Conservation (phyloP, 495 filamentous ascomycete species). For the Hypoxylon rickii region DNA sequence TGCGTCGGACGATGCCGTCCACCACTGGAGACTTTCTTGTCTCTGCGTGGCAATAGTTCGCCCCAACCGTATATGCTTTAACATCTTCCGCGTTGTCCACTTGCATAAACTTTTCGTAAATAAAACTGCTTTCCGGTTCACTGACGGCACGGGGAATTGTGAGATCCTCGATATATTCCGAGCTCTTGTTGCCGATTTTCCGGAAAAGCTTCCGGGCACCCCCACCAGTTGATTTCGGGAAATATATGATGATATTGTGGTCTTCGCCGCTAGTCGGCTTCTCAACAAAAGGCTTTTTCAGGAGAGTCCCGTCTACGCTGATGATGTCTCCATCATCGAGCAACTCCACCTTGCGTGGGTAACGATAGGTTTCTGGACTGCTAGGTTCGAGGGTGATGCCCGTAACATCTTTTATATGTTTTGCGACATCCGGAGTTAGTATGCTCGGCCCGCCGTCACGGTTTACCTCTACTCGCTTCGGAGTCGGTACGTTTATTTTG, state of each 20-base stretch:
- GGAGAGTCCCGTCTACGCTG: constrained; percentile 76
- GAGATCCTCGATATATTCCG: constrained; percentile 81
- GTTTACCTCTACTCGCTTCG: constrained; percentile 88
- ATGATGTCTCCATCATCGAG: constrained; percentile 86
- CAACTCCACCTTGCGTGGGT: constrained; percentile 75
- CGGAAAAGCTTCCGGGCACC: constrained; percentile 92
- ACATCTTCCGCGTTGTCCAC: constrained; percentile 97
- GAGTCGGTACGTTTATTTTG: constrained; percentile 84
- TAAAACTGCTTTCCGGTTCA: constrained; percentile 77
- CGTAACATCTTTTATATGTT: constrained; percentile 76
- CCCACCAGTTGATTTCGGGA: constrained; percentile 79
- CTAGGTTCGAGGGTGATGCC: constrained; percentile 78
- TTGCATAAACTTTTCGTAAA: constrained; percentile 96
- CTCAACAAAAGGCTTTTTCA: constrained; percentile 96
- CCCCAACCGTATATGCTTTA: constrained; percentile 97
- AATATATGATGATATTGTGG: constrained; percentile 98
- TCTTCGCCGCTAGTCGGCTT: constrained; percentile 98
- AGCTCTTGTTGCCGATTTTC: constrained; percentile 98
- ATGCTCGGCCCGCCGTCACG: constrained; percentile 88
- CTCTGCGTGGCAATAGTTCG: constrained; percentile 93
- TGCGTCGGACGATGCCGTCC: constrained; percentile 91
- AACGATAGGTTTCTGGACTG: constrained; percentile 65
- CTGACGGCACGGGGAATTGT: constrained; percentile 76
- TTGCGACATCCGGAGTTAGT: constrained; percentile 73
- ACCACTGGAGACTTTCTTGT: constrained; percentile 96